Conservation (phyloP, 108 stramenopile genomes). For the Cyclotella atomus region DNA sequence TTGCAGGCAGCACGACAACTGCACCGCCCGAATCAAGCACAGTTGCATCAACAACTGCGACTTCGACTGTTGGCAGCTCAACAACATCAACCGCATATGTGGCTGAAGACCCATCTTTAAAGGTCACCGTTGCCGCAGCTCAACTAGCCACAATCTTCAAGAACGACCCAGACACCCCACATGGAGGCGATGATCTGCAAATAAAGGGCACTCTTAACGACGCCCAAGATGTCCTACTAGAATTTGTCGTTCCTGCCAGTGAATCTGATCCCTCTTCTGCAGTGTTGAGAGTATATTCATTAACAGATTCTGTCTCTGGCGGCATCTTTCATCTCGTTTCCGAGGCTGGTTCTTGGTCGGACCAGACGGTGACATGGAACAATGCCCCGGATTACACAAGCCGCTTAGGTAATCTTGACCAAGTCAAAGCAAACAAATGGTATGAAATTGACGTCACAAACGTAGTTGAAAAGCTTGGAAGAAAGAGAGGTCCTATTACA, state of each 20-base stretch:
- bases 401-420: conserved; percentile 26
- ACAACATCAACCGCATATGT: not conserved
- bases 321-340: conserved; percentile 35
- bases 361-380: conserved; percentile 47
- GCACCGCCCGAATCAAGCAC: no score
- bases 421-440: conserved; percentile 31
- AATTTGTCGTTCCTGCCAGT: conserved; percentile 28
- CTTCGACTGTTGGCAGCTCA: not conserved
- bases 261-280: conserved; percentile 16
- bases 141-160: conserved; percentile 29
- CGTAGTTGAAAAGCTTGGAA: conserved; percentile 18
- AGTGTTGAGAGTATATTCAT: conserved; percentile 25
- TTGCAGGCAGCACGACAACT: not conserved
- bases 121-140: conserved; percentile 7
- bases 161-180: conserved; percentile 24
- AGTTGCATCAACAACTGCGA: not conserved
- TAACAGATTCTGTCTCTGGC: conserved; percentile 26
- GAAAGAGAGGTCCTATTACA: conserved; percentile 24
- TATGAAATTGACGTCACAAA: conserved; percentile 39
- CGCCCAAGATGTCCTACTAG: conserved; percentile 29
- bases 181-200: conserved; percentile 11
- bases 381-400: conserved; percentile 28
- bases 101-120: not conserved
- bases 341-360: conserved; percentile 31
- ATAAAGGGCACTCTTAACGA: conserved; percentile 20